phyloP scores from a whole-genome alignment of 2,329 filamentous ascomycete genomes.

The Rutstroemia sp. region DNA sequence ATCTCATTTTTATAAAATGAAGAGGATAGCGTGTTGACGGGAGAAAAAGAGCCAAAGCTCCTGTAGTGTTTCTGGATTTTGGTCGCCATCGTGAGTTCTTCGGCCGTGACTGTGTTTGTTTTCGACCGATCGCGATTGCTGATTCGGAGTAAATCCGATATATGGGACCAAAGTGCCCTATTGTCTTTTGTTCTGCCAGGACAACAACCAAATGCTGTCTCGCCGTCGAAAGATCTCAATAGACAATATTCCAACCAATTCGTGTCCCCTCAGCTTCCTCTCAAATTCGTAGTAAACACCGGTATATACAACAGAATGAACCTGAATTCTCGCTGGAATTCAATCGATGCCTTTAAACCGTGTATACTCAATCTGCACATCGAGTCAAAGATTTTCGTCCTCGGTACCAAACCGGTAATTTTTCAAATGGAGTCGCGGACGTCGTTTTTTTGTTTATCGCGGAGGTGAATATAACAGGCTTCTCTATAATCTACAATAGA shows the following conservation, averaged over 20 bases:
- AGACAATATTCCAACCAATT: not conserved
- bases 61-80: conserved; percentile 1
- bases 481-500: not conserved
- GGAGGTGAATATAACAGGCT: not conserved
- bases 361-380: conserved; percentile 15
- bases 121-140: not conserved
- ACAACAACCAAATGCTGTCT: too few species aligned
- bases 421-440: too few species aligned
- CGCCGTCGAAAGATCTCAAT: too few species aligned
- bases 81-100: not conserved
- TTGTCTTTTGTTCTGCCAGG: too few species aligned
- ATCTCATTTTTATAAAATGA: not conserved
- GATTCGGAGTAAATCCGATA: not conserved
- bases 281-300: conserved; percentile 2
- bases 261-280: conserved; percentile 8
- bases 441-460: too few species aligned
- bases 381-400: conserved; percentile 10
- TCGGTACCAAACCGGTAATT: too few species aligned
- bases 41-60: not conserved
- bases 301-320: conserved; percentile 25
- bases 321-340: conserved; percentile 19
- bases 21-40: not conserved
- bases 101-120: not conserved
- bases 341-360: conserved; percentile 14
- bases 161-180: too few species aligned